Evolutionary conservation across 768 basidiomycete genomes (phyloP), one percentile per base, ranked within the genome.

Genomic region (Tremella mesenterica): DNA sequence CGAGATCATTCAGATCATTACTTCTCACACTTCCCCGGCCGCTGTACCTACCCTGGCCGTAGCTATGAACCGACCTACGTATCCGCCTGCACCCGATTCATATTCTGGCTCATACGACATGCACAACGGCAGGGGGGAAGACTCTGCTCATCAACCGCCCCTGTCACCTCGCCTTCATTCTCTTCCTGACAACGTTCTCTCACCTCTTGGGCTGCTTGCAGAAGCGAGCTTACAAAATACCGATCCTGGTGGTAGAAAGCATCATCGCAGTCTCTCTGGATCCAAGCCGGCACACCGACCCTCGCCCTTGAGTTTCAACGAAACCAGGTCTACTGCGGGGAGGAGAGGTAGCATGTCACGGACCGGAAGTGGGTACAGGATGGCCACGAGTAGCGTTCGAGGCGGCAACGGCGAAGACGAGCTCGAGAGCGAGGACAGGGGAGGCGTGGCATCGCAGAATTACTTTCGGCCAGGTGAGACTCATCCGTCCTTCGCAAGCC

Each of bases 381-480:
- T 57, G 44, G 63, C 63, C 16, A 65, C 63, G 31, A 70, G 68
- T 39, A 61, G 63, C 59, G 53, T 70, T 5, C 26, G 59, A 49
- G 60, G 76, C 13, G 81, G 81, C 27, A 72, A 58, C 47, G 55
- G 34, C 1, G 51, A 38, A 13, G 57, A 61, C 6, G 60, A 58
- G 14, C 61, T 59, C 13, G 58, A 50, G 34, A 47, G 39, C 16
- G 44, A 56, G 18, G 44, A 52, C 13, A 48, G 51, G 12, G 52
- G 54, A 30, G 67, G 64, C n/a, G 90, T 38, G 85, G 92, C 12
- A 83, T 93, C 13, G 86, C 88, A 2, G 86, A 85, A 85, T 57
- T 96, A 91, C 74, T 96, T 95, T 77, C 91, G 85, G 70, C 90
- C 91, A 53, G 88, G 87, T 85, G 56, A 48, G 78, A 71, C n/a